phyloP scores from a whole-genome alignment of 2,329 filamentous ascomycete species.

The Penicillium brevicompactum region DNA sequence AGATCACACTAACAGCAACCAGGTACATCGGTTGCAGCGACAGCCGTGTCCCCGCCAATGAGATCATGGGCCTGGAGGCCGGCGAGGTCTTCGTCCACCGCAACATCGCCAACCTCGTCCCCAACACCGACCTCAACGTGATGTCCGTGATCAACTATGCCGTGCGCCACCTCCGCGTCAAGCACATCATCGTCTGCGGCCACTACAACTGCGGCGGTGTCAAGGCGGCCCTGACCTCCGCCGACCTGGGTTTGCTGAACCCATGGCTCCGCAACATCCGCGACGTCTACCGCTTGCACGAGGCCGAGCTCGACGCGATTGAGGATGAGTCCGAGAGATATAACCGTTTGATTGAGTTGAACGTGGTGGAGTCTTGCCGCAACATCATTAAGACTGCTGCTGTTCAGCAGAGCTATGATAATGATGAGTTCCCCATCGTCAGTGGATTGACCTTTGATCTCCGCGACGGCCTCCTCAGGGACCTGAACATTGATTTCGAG shows the following conservation, averaged over 20 bases:
- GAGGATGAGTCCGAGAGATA: slow-evolving; percentile 22
- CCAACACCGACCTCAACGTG: slow-evolving; percentile 31
- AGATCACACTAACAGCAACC: neutral
- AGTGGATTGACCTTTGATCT: slow-evolving; percentile 76
- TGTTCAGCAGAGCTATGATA: slow-evolving; percentile 60
- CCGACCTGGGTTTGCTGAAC: slow-evolving; percentile 71
- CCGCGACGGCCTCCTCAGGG: slow-evolving; percentile 66
- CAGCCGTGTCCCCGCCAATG: slow-evolving; percentile 35
- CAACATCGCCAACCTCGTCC: slow-evolving; percentile 38
- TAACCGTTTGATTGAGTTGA: slow-evolving; percentile 33
- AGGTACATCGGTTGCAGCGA: slow-evolving; percentile 41
- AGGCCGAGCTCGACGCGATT: slow-evolving; percentile 62
- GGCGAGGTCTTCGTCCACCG: slow-evolving; percentile 38
- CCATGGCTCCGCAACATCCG: slow-evolving; percentile 71
- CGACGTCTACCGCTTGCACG: slow-evolving; percentile 72
- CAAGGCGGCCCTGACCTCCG: slow-evolving; percentile 62
- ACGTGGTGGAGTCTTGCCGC: slow-evolving; percentile 33
- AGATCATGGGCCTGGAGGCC: slow-evolving; percentile 35
- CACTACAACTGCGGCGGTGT: slow-evolving; percentile 71
- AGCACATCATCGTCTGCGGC: slow-evolving; percentile 71
- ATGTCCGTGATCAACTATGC: slow-evolving; percentile 38
- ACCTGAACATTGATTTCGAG: slow-evolving; percentile 65
- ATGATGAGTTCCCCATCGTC: slow-evolving; percentile 68
- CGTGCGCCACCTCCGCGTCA: slow-evolving; percentile 50
- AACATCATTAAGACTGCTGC: slow-evolving; percentile 53